Base-by-base conservation (phyloP, 2,329 filamentous ascomycete genomes). In the Fusarium napiforme region DNA sequence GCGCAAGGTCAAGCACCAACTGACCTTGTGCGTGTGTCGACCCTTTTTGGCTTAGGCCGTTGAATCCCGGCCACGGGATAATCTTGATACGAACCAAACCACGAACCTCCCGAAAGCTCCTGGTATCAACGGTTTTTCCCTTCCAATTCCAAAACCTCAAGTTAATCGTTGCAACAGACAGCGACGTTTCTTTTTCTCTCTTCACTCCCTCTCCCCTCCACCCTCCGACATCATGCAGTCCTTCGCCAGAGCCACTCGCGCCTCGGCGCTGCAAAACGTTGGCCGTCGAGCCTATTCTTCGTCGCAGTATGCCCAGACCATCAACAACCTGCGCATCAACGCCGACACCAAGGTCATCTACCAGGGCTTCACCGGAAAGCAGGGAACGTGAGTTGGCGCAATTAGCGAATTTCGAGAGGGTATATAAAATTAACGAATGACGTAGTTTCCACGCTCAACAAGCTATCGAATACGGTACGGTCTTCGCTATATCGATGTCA, bases 361-460 rank as follows among this genome's bases (percentile, higher is more conserved):
- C 88, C 96, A 99, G 87, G 96, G 96, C 78, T 98, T 98, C 85
- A 98, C 96, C 64, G 96, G 96, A 83, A 96, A 94, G 89, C 95
- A 97, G 89, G 94, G 94, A 92, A 96, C 93, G 93, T 95, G 84
- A 85, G 92, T 92, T 61, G 65, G 47, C 37, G 36, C 28, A 57
- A 26, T 23, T 39, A 28, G 19, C 14, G 15, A 10, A 19, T n/a
- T 26, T 28, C 7, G 4, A 19, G 30, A 47, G 7, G 16, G 7
- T 30, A 32, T 45, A 26, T 43, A 49, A 34, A 53, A 30, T 71
- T 78, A 62, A 78, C 59, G 36, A 60, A 50, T 63, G 67, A 67
- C 50, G 64, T 78, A 98, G 96, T 79, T 99, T 99, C 89, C 96
- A 99, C 85, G 96, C 96, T 77, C 90, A 94, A 84, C 95, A 98